A percentile compares a stretch with the other conserved stretches of the same genome.
These are phyloP conservation scores for Saccharomyces eubayanus DNA, from an alignment of 805 yeast species.

Conservation along the genomic window DNA sequence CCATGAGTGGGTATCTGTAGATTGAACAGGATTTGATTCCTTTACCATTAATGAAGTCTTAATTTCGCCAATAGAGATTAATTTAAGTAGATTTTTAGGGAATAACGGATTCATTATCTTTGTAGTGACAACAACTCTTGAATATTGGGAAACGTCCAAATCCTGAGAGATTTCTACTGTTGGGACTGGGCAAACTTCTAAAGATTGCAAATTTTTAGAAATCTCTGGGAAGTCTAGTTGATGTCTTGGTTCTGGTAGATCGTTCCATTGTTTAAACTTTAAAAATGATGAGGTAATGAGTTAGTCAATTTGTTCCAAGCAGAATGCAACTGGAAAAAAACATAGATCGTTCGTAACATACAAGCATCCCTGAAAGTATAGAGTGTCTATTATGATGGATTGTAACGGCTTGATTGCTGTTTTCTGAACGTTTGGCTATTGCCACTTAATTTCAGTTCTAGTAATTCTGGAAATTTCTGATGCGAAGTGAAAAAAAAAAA, in stretches of 20 bases:
- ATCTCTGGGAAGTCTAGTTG: conserved; percentile 31
- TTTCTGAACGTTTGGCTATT: not conserved
- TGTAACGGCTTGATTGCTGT: not conserved
- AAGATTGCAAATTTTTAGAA: conserved; percentile 16
- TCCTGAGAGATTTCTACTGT: conserved; percentile 16
- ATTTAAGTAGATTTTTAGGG: conserved; percentile 11
- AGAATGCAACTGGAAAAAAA: not conserved
- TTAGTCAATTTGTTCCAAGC: not conserved
- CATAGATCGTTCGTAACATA: not conserved
- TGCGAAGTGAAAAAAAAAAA: not conserved
- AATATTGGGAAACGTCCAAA: conserved; percentile 10
- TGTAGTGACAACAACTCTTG: conserved; percentile 17
- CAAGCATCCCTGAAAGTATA: conserved; percentile 1
- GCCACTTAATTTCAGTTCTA: not conserved
- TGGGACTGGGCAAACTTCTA: conserved; percentile 28
- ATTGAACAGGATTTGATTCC: not conserved
- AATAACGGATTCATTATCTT: conserved; percentile 25
- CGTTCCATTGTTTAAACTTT: conserved; percentile 45
- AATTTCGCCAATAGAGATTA: conserved; percentile 13
- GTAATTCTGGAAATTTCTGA: not conserved
- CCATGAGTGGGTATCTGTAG: conserved; percentile 12
- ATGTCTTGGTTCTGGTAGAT: conserved; percentile 41
- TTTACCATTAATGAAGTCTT: conserved; percentile 6
- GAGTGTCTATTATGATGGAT: not conserved
- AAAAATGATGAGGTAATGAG: not conserved